Conservation (phyloP, 2,329 filamentous ascomycete genomes). For the Onygena corvina region DNA sequence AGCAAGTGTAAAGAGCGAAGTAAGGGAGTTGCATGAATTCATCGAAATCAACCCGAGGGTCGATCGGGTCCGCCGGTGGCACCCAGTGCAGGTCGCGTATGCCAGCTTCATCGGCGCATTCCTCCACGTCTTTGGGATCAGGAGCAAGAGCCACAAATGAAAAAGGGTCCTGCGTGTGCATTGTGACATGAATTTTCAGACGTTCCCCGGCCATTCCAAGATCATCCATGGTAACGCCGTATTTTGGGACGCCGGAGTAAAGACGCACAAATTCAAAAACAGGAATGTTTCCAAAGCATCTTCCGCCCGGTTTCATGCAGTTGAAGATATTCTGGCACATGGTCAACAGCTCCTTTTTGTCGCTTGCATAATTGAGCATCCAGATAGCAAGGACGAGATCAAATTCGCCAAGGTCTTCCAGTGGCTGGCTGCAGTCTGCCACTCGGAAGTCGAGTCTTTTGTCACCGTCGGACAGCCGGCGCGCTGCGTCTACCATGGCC, state of each 20-base stretch:
- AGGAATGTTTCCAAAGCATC: constrained; percentile 25
- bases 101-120: constrained; percentile 4
- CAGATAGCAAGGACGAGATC: constrained; percentile 29
- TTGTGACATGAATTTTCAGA: constrained; percentile 11
- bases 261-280: constrained; percentile 18
- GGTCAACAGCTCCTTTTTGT: constrained; percentile 19
- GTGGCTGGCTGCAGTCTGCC: constrained; percentile 22
- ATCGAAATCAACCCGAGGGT: constrained; percentile 3
- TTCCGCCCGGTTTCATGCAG: constrained; percentile 27
- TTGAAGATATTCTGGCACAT: constrained; percentile 28
- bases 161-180: constrained; percentile 8
- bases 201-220: constrained; percentile 8
- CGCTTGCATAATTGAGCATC: constrained; percentile 30
- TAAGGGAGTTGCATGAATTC: not conserved
- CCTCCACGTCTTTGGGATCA: not conserved
- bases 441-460: constrained; percentile 11
- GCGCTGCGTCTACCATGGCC: constrained; percentile 25
- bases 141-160: not conserved
- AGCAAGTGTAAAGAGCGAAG: not conserved
- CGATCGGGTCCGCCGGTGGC: not conserved
- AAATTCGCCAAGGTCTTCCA: constrained; percentile 21
- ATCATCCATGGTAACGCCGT: constrained; percentile 10
- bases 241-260: constrained; percentile 14
- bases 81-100: not conserved
- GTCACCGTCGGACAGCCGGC: constrained; percentile 8